These are phyloP conservation scores for Saccharum spontaneum DNA, from an alignment of 176 grass and related monocot species.

Conservation along the genomic window DNA sequence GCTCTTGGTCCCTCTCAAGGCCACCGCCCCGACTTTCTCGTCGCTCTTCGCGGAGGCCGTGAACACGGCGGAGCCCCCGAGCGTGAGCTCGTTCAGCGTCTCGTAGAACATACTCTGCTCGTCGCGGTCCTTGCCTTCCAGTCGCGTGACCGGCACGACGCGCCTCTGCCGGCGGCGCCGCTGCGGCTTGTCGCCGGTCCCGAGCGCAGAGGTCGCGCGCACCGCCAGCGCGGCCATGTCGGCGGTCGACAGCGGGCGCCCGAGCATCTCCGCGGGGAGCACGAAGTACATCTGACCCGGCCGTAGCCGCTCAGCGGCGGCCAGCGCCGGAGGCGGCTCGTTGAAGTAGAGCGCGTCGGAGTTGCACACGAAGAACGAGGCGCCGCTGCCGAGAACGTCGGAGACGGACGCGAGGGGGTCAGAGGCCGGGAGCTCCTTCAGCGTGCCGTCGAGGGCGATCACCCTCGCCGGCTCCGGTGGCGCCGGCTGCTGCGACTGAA, in stretches of 20 bases:
- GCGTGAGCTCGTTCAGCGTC: background rate
- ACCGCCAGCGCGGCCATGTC: slow-evolving; percentile 50
- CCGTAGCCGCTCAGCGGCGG: slow-evolving; percentile 6
- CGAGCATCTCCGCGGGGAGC: slow-evolving; percentile 42
- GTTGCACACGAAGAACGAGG: too few species aligned
- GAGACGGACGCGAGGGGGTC: too few species aligned
- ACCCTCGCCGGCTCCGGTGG: too few species aligned
- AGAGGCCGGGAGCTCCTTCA: too few species aligned
- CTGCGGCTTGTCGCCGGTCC: background rate
- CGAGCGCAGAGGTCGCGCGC: slow-evolving; percentile 42
- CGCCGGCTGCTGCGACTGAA: too few species aligned
- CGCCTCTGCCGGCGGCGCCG: background rate
- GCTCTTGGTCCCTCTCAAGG: background rate
- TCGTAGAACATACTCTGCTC: background rate
- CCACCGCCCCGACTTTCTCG: background rate
- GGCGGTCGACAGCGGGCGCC: background rate
- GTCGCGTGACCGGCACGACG: background rate
- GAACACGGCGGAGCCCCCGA: background rate
- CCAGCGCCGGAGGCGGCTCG: background rate
- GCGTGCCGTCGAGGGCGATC: too few species aligned
- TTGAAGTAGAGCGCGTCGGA: slow-evolving; percentile 48
- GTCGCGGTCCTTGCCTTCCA: background rate
- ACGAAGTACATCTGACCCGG: slow-evolving; percentile 50
- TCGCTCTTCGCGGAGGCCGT: background rate
- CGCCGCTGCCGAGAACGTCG: too few species aligned